Conservation (phyloP, 768 basidiomycete species). For the Suillus luteus region DNA sequence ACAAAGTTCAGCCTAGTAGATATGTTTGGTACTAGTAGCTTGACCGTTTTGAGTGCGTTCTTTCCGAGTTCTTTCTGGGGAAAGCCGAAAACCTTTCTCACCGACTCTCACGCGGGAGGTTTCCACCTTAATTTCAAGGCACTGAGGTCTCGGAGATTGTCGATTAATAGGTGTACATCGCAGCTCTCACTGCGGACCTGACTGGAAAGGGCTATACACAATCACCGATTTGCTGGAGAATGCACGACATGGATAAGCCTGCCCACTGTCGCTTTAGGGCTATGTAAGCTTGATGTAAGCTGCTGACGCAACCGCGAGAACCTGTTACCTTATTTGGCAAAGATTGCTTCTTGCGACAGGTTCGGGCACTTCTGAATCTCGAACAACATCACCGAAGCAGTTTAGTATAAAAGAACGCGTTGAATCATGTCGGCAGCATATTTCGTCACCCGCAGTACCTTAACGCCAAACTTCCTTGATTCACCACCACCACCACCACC, state of each 20-base stretch:
- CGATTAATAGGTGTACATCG: not conserved
- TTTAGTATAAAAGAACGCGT: not conserved
- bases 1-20: not conserved
- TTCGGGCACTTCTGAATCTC: not conserved
- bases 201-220: not conserved
- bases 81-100: not conserved
- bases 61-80: not conserved
- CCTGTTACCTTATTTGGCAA: not conserved
- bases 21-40: not conserved
- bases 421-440: not conserved
- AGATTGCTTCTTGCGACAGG: too few relatives aligned
- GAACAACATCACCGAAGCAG: constrained; percentile 6
- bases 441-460: not conserved
- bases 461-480: not conserved
- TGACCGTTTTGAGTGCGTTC: not conserved
- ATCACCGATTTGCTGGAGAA: constrained; percentile 4
- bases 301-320: not conserved
- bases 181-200: not conserved
- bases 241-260: constrained; percentile 11
- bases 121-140: not conserved
- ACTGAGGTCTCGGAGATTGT: not conserved
- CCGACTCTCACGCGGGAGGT: not conserved
- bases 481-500: not conserved
- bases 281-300: constrained; percentile 14
- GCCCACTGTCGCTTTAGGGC: too few relatives aligned